A percentile compares a stretch with the other conserved stretches of the same genome.
phyloP scores from a whole-genome alignment of 192 early-diverging fungal species.

The Umbelopsis sp. region DNA sequence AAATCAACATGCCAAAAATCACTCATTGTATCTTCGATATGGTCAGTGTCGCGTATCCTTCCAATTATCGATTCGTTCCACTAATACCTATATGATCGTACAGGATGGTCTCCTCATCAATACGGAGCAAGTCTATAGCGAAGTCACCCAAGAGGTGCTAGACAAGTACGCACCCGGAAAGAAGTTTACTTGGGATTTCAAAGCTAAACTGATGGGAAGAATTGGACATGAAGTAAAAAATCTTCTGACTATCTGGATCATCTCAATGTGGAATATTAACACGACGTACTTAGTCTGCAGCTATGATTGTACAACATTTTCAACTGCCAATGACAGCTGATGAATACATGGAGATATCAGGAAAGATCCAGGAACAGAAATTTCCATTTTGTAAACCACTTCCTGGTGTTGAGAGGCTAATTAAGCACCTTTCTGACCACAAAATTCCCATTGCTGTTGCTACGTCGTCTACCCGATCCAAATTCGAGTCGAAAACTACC shows the following conservation, averaged over 20 bases:
- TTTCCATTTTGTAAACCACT: constrained; percentile 72
- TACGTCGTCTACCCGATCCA: constrained; percentile 78
- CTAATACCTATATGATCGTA: not conserved
- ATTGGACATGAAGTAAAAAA: constrained; percentile 50
- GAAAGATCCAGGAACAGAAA: constrained; percentile 47
- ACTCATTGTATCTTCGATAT: constrained; percentile 80
- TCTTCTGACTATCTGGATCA: not conserved
- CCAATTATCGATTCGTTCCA: too few species aligned
- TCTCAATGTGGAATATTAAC: not conserved
- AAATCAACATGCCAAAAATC: constrained; percentile 38
- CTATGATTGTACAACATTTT: constrained; percentile 70
- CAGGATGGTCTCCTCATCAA: constrained; percentile 77
- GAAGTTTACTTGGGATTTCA: constrained; percentile 65
- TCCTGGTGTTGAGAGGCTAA: constrained; percentile 66
- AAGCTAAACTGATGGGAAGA: constrained; percentile 76
- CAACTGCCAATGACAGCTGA: constrained; percentile 74
- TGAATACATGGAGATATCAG: constrained; percentile 74
- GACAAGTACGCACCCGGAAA: constrained; percentile 65
- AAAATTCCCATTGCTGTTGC: constrained; percentile 83
- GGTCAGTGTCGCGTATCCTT: constrained; percentile 22
- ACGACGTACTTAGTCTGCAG: constrained; percentile 37
- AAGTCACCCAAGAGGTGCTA: constrained; percentile 82
- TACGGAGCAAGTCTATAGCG: constrained; percentile 88
- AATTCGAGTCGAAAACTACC: constrained; percentile 75
- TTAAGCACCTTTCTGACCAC: constrained; percentile 72